Conservation (phyloP, 1,139 yeast genomes). For the Sugiyamaella japonica region DNA sequence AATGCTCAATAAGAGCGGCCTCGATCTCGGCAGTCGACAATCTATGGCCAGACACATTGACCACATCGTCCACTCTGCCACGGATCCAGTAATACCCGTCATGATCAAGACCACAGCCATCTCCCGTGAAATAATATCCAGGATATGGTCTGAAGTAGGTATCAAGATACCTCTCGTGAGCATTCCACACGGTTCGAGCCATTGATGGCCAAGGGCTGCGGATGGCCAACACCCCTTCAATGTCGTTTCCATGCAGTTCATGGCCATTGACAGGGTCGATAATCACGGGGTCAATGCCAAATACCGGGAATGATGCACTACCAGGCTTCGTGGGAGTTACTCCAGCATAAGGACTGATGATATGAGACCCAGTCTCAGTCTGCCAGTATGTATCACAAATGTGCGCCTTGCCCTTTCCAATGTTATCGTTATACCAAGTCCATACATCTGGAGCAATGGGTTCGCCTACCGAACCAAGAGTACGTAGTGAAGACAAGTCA, state of each 20-base stretch:
- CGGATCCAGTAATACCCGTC: constrained; percentile 98
- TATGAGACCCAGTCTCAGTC: constrained; percentile 95
- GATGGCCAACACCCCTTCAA: constrained; percentile 92
- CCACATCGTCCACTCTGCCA: constrained; percentile 98
- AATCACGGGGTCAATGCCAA: constrained; percentile 85
- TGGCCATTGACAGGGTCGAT: constrained; percentile 89
- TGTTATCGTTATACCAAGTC: constrained; percentile 85
- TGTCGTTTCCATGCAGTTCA: constrained; percentile 83
- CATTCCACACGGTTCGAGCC: constrained; percentile 94
- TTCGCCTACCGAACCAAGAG: constrained; percentile 86
- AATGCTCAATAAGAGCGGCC: constrained; percentile 80
- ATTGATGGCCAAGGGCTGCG: constrained; percentile 93
- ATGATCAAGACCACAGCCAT: constrained; percentile 96
- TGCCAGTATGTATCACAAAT: constrained; percentile 97
- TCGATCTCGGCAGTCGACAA: constrained; percentile 96
- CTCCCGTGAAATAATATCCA: constrained; percentile 96
- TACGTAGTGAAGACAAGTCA: constrained; percentile 66
- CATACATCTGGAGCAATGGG: constrained; percentile 92
- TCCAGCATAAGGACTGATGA: constrained; percentile 94
- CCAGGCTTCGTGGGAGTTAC: constrained; percentile 95
- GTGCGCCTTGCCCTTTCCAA: constrained; percentile 80
- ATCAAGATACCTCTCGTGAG: constrained; percentile 84
- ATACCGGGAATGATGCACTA: constrained; percentile 92
- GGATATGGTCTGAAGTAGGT: constrained; percentile 95
- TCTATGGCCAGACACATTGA: constrained; percentile 95